Conservation (phyloP, 768 basidiomycete species). For the Trametes coccinea region DNA sequence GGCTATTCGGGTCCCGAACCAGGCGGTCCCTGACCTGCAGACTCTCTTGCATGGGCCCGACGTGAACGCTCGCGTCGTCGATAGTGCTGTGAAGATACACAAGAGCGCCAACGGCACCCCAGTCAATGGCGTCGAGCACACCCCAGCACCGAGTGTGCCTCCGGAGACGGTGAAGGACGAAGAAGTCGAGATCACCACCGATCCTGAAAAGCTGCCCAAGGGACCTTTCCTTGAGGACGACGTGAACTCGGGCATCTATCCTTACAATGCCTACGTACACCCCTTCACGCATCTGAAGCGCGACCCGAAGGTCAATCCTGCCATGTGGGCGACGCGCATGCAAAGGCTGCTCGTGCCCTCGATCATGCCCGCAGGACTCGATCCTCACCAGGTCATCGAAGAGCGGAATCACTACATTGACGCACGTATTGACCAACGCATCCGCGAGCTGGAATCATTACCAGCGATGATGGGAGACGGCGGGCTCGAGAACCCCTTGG, state of each 20-base stretch:
- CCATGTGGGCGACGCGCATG: conserved; percentile 67
- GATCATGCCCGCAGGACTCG: conserved; percentile 87
- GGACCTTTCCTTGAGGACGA: conserved; percentile 81
- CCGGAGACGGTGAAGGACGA: conserved; percentile 39
- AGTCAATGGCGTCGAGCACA: conserved; percentile 24
- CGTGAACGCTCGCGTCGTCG: conserved; percentile 61
- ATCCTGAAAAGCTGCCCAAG: conserved; percentile 64
- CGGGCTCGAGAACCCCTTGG: conserved; percentile 53
- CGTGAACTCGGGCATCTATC: conserved; percentile 78
- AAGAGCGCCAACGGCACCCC: conserved; percentile 45
- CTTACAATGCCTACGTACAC: conserved; percentile 87
- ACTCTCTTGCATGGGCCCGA: conserved; percentile 63
- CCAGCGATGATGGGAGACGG: conserved; percentile 82
- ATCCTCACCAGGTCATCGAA: conserved; percentile 86
- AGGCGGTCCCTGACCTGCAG: conserved; percentile 61
- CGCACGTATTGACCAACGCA: conserved; percentile 83
- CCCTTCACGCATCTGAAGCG: conserved; percentile 83
- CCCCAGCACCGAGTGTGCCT: conserved; percentile 6
- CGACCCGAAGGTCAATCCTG: conserved; percentile 56
- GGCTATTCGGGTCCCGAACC: conserved; percentile 65
- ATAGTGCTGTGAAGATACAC: conserved; percentile 72
- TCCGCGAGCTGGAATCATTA: conserved; percentile 79
- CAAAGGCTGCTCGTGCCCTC: conserved; percentile 86
- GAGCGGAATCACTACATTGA: conserved; percentile 93
- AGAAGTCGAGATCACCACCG: conserved; percentile 61